Base-by-base conservation (phyloP, 805 yeast genomes). In the Metschnikowia cerradonensis region DNA sequence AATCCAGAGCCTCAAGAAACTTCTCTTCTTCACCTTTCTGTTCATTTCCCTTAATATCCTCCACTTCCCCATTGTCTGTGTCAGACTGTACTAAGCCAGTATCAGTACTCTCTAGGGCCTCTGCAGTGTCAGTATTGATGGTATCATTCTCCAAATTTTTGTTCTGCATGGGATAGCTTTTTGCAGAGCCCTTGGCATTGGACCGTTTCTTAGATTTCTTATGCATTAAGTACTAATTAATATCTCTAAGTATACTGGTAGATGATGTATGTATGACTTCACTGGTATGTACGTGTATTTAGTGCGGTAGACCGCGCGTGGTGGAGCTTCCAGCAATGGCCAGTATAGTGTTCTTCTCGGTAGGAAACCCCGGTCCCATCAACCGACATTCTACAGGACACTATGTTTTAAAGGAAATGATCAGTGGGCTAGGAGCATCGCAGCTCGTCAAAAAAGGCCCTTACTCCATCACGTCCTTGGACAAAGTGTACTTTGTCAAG, bases 311-410 rank as follows among this genome's bases (percentile, higher is more conserved):
- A 4, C n/a, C 14, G n/a, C 35, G 42, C 10, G 42, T n/a, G 20
- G 6, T 23, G 30, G 14, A 13, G 37, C 30, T 15, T 15, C 22
- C 15, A 14, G 19, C 14, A 13, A 42, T 31, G 45, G 6, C 32
- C 19, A 38, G 30, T 20, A 46, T 58, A 15, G 60, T 65, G 2
- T 50, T 66, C 31, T 62, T 65, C 45, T 63, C 77, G 11, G 60
- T 73, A 26, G 77, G 78, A 3, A 73, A 73, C 52, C 77, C 77
- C 3, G 76, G 76, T 0, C 64, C 68, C 7, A 58, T 64, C 23
- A 68, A 61, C 34, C 57, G 78, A n/a, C 78, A 73, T 50, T 71
- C 76, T 1, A 62, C 65, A 3, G 78, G 78, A 5, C 77, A 72
- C 51, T 60, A 62, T 46, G 66, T 62, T 42, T 59, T 72, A 15